phyloP scores from a whole-genome alignment of 352 stramenopile genomes.

The Stramenopiles sp. region DNA sequence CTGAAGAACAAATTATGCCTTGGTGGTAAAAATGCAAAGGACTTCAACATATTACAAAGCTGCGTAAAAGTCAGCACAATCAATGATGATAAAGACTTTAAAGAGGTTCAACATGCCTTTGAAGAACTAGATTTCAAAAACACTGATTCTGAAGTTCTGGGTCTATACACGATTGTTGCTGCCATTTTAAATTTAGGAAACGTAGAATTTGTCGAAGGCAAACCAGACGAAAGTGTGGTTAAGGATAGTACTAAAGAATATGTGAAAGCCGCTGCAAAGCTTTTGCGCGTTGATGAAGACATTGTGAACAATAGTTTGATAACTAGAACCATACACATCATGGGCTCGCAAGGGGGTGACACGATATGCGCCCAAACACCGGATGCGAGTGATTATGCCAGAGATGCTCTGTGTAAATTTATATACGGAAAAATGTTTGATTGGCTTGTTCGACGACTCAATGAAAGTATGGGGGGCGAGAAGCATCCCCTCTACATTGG shows the following conservation, averaged over 20 bases:
- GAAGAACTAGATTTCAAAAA: constrained; percentile 23
- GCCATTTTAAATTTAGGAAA: constrained; percentile 12
- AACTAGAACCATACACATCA: constrained; percentile 24
- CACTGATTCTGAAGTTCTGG: neutral
- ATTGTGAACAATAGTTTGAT: constrained; percentile 47
- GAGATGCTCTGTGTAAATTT: constrained; percentile 72
- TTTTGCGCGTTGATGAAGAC: constrained; percentile 43
- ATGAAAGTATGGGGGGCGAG: constrained; percentile 24
- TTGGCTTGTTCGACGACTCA: constrained; percentile 85
- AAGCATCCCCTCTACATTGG: constrained; percentile 54
- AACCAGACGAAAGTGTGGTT: neutral
- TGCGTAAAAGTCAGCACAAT: constrained; percentile 20
- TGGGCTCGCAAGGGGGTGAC: neutral
- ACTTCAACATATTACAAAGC: constrained; percentile 26
- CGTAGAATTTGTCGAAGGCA: neutral
- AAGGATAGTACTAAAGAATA: neutral
- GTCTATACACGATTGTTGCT: neutral
- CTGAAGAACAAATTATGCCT: constrained; percentile 25
- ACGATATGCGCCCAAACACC: neutral
- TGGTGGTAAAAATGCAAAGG: constrained; percentile 34
- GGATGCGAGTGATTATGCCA: constrained; percentile 43
- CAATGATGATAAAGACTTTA: constrained; percentile 58
- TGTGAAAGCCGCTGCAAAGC: neutral
- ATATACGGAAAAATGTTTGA: constrained; percentile 86
- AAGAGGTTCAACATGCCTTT: constrained; percentile 53